Conservation (phyloP, 306 rosid species). For the Purshia tridentata region DNA sequence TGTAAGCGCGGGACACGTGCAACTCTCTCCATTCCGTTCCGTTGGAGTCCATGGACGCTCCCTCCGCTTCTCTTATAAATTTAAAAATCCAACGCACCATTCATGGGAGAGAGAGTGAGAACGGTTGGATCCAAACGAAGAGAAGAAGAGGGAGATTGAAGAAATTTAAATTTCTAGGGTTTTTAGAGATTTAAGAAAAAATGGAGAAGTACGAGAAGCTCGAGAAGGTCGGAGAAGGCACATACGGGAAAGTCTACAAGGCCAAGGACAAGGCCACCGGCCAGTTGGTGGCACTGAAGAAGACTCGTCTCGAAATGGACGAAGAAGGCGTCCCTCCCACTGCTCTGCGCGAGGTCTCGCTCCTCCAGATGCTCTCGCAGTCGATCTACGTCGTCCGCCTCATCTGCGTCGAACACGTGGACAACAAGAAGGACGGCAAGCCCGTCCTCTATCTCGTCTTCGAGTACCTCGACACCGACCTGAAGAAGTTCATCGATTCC, state of each 20-base stretch:
- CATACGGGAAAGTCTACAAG: conserved; percentile 93
- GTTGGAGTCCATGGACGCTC: not conserved
- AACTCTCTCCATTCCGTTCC: not conserved
- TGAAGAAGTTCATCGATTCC: conserved; percentile 84
- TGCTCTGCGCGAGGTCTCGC: conserved; percentile 86
- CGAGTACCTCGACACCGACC: conserved; percentile 90
- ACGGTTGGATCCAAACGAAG: conserved; percentile 6
- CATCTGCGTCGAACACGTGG: conserved; percentile 73
- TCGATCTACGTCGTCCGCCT: conserved; percentile 88
- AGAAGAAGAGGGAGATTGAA: conserved; percentile 1
- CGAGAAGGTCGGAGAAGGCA: conserved; percentile 97
- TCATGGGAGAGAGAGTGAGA: not conserved
- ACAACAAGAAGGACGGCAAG: conserved; percentile 52
- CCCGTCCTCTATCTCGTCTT: conserved; percentile 86
- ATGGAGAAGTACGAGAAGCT: conserved; percentile 97
- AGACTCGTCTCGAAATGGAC: conserved; percentile 91
- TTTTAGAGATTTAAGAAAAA: not conserved
- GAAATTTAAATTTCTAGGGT: conserved; percentile 13
- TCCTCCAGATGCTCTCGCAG: conserved; percentile 87
- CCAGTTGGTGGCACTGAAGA: conserved; percentile 79
- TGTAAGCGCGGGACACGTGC: not conserved
- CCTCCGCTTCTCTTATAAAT: not conserved
- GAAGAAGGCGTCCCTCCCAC: conserved; percentile 98
- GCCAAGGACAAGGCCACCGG: conserved; percentile 78
- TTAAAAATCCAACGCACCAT: not conserved